phyloP scores from a whole-genome alignment of 2,329 filamentous ascomycete species.

The Claviceps humidiphila region DNA sequence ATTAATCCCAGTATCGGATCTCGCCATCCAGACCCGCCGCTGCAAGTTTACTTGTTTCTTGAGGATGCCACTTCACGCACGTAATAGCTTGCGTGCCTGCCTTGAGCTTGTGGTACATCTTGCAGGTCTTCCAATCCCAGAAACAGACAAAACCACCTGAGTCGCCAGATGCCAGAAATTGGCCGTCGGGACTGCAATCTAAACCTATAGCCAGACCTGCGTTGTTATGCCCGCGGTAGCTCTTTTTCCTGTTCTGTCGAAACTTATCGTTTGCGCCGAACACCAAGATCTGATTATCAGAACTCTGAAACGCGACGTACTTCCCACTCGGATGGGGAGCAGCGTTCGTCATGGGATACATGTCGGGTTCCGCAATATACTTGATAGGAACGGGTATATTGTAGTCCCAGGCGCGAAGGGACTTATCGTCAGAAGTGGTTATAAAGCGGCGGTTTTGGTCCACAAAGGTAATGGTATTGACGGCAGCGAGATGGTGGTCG shows the following conservation, averaged over 20 bases:
- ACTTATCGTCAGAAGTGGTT: conserved; percentile 95
- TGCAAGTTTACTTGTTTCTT: conserved; percentile 87
- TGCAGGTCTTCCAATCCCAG: conserved; percentile 99
- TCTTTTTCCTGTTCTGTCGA: conserved; percentile 94
- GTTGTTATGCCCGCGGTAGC: conserved; percentile 90
- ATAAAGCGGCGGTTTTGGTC: conserved; percentile 93
- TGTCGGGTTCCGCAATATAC: conserved; percentile 92
- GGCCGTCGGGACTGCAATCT: conserved; percentile 77
- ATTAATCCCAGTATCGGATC: conserved; percentile 86
- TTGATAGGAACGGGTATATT: conserved; percentile 98
- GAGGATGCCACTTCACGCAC: conserved; percentile 91
- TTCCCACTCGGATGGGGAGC: conserved; percentile 79
- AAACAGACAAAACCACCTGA: conserved; percentile 83
- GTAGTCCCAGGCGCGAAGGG: conserved; percentile 93
- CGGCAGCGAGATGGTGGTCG: conserved; percentile 91
- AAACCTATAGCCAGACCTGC: conserved; percentile 88
- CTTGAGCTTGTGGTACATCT: conserved; percentile 95
- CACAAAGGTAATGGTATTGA: conserved; percentile 96
- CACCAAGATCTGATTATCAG: conserved; percentile 93
- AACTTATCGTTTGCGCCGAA: conserved; percentile 94
- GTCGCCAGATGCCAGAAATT: conserved; percentile 80
- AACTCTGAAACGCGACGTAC: conserved; percentile 85
- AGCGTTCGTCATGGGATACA: conserved; percentile 89
- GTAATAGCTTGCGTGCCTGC: conserved; percentile 72
- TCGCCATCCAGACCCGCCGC: conserved; percentile 81